Percentiles rank a stretch among this genome's conserved stretches.
Evolutionary conservation across 305 asterid genomes (phyloP).

Genomic region (Fraxinus ornus): DNA sequence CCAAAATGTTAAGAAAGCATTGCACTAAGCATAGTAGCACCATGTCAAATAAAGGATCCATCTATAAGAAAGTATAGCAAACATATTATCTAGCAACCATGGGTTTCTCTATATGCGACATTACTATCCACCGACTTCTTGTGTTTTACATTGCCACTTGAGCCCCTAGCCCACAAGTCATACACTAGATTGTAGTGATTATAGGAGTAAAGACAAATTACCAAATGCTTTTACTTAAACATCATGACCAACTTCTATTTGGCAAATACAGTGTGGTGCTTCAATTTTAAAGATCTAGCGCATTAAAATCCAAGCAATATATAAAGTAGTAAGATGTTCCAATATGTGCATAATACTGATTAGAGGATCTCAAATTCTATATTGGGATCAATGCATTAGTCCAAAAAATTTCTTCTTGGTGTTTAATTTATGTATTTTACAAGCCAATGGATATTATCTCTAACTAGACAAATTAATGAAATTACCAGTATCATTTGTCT

Average conservation of each 20-base stretch:
- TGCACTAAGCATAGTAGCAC: too few relatives aligned
- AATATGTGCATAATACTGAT: neutral
- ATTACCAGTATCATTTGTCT: constrained; percentile 65
- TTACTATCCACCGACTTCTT: neutral
- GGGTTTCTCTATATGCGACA: neutral
- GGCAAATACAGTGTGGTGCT: neutral
- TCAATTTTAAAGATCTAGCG: neutral
- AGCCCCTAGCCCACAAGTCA: neutral
- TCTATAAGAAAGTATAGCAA: neutral
- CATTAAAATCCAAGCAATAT: neutral
- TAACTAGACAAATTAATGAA: neutral
- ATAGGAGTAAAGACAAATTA: neutral
- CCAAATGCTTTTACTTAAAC: neutral
- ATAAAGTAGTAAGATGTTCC: neutral
- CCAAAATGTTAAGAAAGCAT: neutral
- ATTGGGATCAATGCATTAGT: neutral
- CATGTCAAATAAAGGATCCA: neutral
- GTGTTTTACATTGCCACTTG: neutral
- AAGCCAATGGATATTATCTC: neutral
- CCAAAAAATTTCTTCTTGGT: neutral
- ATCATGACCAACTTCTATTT: neutral
- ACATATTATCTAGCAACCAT: neutral
- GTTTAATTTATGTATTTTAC: neutral
- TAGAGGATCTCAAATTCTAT: neutral
- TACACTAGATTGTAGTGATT: neutral